Evolutionary conservation across 805 yeast species (phyloP).

Genomic region (Candida maris): DNA sequence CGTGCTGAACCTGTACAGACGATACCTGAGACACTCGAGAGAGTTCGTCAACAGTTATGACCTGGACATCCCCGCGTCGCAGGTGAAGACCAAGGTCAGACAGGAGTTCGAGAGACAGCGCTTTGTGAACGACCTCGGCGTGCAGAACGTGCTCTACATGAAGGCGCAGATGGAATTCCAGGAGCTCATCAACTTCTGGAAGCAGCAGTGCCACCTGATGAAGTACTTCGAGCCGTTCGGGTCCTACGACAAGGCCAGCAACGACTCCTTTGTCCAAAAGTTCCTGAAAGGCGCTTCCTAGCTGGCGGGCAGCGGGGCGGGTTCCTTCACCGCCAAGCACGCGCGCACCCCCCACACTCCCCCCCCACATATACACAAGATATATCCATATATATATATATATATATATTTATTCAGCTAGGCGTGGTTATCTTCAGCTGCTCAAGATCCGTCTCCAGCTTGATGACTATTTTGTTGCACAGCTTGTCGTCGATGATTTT

Average conservation of each 20-base stretch:
- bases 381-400: conserved; percentile 25
- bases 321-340: no score
- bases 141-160: conserved; percentile 65
- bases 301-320: not conserved
- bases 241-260: conserved; percentile 49
- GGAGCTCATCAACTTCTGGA: conserved; percentile 86
- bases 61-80: conserved; percentile 72
- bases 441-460: conserved; percentile 16
- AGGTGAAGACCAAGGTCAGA: conserved; percentile 78
- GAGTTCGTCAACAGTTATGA: conserved; percentile 58
- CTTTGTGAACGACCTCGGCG: conserved; percentile 61
- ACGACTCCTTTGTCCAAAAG: conserved; percentile 64
- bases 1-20: conserved; percentile 68
- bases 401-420: conserved; percentile 7
- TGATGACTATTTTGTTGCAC: conserved; percentile 35
- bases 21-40: conserved; percentile 57
- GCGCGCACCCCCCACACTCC: no score
- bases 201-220: conserved; percentile 81
- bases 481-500: conserved; percentile 41
- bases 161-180: conserved; percentile 91
- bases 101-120: conserved; percentile 86
- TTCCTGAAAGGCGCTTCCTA: conserved; percentile 59
- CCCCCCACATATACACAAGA: no score
- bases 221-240: conserved; percentile 72
- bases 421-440: conserved; percentile 3